These are phyloP conservation scores for Infundibulicybe gibba DNA, from an alignment of 768 basidiomycete species.

Conservation along the genomic window DNA sequence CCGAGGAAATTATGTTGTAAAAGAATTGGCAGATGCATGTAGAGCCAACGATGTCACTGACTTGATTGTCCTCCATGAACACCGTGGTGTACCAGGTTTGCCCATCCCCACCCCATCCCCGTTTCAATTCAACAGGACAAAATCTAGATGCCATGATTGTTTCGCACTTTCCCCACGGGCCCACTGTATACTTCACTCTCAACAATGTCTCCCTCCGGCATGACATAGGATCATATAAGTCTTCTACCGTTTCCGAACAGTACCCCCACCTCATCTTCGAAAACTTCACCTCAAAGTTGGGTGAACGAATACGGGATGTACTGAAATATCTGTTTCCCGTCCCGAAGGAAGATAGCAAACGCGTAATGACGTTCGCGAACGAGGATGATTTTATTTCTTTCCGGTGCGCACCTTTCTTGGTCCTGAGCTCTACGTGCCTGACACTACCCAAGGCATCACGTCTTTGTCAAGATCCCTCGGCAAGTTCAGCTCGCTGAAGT, in stretches of 20 bases:
- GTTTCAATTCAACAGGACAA: conserved; percentile 1
- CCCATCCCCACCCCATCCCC: not conserved
- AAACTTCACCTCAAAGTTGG: conserved; percentile 84
- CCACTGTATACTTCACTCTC: conserved; percentile 88
- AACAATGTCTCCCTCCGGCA: conserved; percentile 92
- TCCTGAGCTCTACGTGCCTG: not conserved
- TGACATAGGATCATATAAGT: conserved; percentile 81
- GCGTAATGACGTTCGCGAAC: conserved; percentile 97
- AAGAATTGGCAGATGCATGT: conserved; percentile 92
- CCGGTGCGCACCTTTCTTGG: conserved; percentile 46
- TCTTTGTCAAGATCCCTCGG: conserved; percentile 87
- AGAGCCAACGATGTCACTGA: conserved; percentile 94
- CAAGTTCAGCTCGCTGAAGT: conserved; percentile 95
- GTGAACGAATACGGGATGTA: conserved; percentile 78
- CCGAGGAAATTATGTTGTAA: conserved; percentile 95
- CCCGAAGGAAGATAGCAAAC: conserved; percentile 95
- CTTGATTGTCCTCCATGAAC: conserved; percentile 91
- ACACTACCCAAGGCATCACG: conserved; percentile 75
- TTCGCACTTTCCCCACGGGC: conserved; percentile 94
- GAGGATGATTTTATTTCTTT: conserved; percentile 98
- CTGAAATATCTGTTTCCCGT: conserved; percentile 94
- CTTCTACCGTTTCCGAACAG: conserved; percentile 95
- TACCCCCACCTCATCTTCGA: conserved; percentile 98
- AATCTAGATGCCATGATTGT: conserved; percentile 84
- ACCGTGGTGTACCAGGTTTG: conserved; percentile 86